Evolutionary conservation across 768 basidiomycete genomes (phyloP), one percentile per base, ranked within the genome.

Genomic region (Omphalotus guepiniiformis): DNA sequence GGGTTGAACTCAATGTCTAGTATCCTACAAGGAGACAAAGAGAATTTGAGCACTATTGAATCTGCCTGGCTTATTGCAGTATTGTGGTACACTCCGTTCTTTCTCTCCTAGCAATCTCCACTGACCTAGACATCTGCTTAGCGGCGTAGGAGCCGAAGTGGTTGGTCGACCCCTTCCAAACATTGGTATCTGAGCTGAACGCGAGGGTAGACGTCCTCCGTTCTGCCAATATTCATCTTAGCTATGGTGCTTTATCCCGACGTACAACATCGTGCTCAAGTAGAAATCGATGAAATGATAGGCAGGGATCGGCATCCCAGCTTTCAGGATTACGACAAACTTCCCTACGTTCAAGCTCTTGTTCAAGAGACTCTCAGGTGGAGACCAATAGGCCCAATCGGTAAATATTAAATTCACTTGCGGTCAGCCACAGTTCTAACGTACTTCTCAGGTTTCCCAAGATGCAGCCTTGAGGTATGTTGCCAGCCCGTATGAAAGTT

Each of bases 211-310:
- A 28, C 39, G 2, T 48, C 44, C 9, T 51, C 54, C 5, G 53
- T 52, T 1, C 47, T 65, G 12, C 42, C 47, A 18, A 53, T 55
- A 27, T 63, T 68, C 39, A 43, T 63, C 13, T 48, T 59, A 7
- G 60, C 58, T 5, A 63, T 66, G 53, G 49, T 54, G 4, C 39
- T 54, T 15, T 48, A 64, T 51, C 64, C 64, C 8, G 53, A 61
- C 13, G 46, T 63, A 7, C 57, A 61, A 46, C 34, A 36, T 12
- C 40, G 44, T 9, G 64, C 61, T 6, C 66, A 66, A 34, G 53
- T 36, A 21, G 63, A 68, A 47, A 32, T 68, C 15, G 67, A 66
- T 41, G 15, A 18, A 3, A 53, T 65, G n/a, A 50, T 65, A 12
- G 64, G 64, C 18, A 28, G 48, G 3, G 53, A 55, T n/a, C 50